These are phyloP conservation scores for Babjeviella inositovora DNA, from an alignment of 805 yeast species.

Conservation along the genomic window DNA sequence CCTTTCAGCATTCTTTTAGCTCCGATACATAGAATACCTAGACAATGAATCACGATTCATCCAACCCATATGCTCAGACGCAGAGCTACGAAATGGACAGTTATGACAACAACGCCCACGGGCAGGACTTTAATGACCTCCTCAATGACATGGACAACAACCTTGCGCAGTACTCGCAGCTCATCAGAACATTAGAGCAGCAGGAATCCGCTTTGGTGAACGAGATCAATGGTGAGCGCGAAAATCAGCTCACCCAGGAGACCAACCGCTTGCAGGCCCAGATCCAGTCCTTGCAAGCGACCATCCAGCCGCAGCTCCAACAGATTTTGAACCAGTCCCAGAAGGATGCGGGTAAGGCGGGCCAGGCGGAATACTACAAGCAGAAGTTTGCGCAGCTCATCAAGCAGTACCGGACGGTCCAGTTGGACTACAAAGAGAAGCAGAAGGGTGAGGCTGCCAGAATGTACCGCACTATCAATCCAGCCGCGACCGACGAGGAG, in stretches of 20 bases:
- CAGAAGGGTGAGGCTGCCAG: slow-evolving; percentile 81
- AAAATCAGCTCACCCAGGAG: slow-evolving; percentile 53
- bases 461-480: slow-evolving; percentile 82
- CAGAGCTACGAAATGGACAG: too few relatives aligned
- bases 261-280: slow-evolving; percentile 66
- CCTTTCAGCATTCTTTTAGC: too few relatives aligned
- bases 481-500: slow-evolving; percentile 72
- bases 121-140: slow-evolving; percentile 51
- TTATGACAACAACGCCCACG: too few relatives aligned
- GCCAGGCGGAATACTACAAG: slow-evolving; percentile 83
- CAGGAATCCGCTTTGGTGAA: slow-evolving; percentile 57
- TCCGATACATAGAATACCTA: too few relatives aligned
- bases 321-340: slow-evolving; percentile 56
- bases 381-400: slow-evolving; percentile 73
- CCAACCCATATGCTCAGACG: too few relatives aligned
- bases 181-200: slow-evolving; percentile 53
- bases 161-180: too few relatives aligned
- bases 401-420: slow-evolving; percentile 75
- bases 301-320: slow-evolving; percentile 64
- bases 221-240: slow-evolving; percentile 59
- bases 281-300: slow-evolving; percentile 62
- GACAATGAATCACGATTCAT: too few relatives aligned
- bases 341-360: slow-evolving; percentile 64
- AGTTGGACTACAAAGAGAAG: slow-evolving; percentile 72
- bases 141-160: slow-evolving; percentile 58